phyloP scores from a whole-genome alignment of 176 grass and related monocot genomes.

The Oryza australiensis region DNA sequence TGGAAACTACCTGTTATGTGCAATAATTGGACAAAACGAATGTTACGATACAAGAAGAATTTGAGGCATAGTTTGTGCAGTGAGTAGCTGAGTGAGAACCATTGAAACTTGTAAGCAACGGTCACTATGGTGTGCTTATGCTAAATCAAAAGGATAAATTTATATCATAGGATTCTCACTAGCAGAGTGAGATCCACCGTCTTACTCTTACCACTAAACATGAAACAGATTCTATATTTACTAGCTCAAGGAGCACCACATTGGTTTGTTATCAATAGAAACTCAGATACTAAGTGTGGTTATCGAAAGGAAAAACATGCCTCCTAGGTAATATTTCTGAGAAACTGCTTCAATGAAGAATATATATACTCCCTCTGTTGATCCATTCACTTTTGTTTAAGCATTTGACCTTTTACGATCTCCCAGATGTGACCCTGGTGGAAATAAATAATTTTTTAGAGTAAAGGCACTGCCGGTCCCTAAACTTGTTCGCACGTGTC shows the following conservation, averaged over 20 bases:
- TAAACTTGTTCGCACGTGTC: too few species aligned
- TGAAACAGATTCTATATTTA: not conserved
- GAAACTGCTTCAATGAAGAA: not conserved
- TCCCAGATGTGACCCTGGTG: too few species aligned
- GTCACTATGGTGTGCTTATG: not conserved
- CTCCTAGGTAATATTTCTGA: not conserved
- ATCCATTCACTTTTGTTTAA: too few species aligned
- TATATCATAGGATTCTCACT: not conserved
- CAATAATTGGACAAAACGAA: not conserved
- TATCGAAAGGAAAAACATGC: not conserved
- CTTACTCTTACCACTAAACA: not conserved
- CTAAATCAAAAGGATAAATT: not conserved
- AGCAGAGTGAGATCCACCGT: not conserved
- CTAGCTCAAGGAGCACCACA: not conserved
- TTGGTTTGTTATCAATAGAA: not conserved
- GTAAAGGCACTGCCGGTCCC: too few species aligned
- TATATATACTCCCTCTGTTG: not conserved
- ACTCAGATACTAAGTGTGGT: not conserved
- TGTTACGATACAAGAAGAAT: not conserved
- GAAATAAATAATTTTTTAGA: too few species aligned
- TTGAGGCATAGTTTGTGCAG: not conserved
- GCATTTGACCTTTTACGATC: too few species aligned
- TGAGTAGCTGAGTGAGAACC: not conserved
- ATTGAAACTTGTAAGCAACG: not conserved
- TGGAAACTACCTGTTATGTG: not conserved